phyloP scores from a whole-genome alignment of 306 rosid species.

The Aeschynomene evenia region DNA sequence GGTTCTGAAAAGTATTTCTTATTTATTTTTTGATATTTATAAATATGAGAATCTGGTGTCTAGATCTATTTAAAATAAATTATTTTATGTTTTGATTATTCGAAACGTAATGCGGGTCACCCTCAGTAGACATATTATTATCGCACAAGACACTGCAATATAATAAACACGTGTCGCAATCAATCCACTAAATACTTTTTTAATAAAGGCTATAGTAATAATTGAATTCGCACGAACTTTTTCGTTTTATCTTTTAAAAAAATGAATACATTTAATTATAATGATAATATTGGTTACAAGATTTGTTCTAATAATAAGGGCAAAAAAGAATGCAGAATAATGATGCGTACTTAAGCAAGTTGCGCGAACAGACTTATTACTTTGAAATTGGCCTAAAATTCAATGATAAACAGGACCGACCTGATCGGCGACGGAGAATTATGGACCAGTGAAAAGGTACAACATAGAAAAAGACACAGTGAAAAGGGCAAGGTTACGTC shows the following conservation, averaged over 20 bases:
- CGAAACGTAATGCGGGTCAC: background rate
- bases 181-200: background rate
- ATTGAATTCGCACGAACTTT: background rate
- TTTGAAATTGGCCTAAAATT: slow-evolving; percentile 8
- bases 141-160: background rate
- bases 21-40: background rate
- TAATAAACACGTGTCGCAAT: background rate
- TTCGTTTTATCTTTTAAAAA: background rate
- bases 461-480: background rate
- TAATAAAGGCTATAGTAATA: background rate
- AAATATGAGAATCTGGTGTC: background rate
- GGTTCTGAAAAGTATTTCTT: background rate
- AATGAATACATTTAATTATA: background rate
- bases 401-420: slow-evolving; percentile 15
- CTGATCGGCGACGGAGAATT: background rate
- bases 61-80: background rate
- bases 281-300: background rate
- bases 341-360: slow-evolving; percentile 21
- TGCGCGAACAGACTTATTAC: slow-evolving; percentile 28
- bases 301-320: background rate
- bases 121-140: background rate
- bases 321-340: background rate
- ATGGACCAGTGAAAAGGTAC: background rate
- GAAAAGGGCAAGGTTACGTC: background rate
- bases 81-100: background rate